Evolutionary conservation across 805 yeast species (phyloP), one percentile per base, ranked within the genome.

Genomic region (Saccharomycopsis capsularis): DNA sequence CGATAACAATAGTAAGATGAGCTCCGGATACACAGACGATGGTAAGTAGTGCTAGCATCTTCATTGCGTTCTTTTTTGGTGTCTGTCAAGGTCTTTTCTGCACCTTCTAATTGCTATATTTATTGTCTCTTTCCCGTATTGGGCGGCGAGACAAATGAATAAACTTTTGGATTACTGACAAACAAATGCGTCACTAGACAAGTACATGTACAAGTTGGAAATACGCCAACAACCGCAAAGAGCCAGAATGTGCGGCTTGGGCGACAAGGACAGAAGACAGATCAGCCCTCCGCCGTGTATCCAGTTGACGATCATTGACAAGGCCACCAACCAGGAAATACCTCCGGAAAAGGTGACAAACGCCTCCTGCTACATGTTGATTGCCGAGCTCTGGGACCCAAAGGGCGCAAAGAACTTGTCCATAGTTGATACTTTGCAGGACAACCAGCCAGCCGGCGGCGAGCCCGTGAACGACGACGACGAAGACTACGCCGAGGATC

Each of bases 231-330:
- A 70, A 50, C 75, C 75, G 2, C 61, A 68, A 13, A 58, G 74
- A 43, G 74, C 74, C 0, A 65, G 75, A 27, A 70, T 70, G 74
- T 70, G 75, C 54, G 75, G 75, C 0, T 60, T 70, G 21, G 73
- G 74, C 13, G 75, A 70, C 47, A 66, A 64, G 40, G 68, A 63
- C 32, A 57, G 67, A 44, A 55, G 68, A 40, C 67, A 61, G 36
- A 57, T 64, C 5, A 57, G 65, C 13, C 68, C 68, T 3, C 65
- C 66, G 3, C 67, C 67, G 2, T 63, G 64, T 45, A 54, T 63
- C 13, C 54, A 58, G 24, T 42, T 62, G 3, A 43, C 48, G 1
- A 51, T 64, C 3, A 40, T 40, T 6, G 59, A 63, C 25, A 27
- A 47, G 5, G 45, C 46, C 5, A 63, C 66, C 1, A 60, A 61